Conservation (phyloP, 441 rosid genomes). For the Rhodomyrtus psidioides region DNA sequence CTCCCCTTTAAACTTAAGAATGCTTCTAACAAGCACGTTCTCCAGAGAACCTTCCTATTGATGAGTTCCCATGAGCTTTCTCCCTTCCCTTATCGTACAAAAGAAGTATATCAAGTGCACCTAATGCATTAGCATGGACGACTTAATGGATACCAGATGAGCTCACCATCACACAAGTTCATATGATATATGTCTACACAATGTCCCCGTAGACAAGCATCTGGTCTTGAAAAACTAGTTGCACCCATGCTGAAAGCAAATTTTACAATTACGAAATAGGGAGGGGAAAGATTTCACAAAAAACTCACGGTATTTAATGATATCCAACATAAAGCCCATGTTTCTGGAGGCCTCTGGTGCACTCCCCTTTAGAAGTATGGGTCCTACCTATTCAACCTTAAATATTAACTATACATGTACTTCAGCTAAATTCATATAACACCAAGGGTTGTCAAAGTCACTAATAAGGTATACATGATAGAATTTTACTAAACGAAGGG, state of each 20-base stretch:
- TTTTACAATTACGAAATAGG: background rate
- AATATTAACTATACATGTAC: background rate
- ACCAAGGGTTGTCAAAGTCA: background rate
- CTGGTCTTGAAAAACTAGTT: background rate
- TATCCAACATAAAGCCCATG: background rate
- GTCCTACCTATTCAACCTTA: background rate
- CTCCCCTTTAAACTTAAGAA: background rate
- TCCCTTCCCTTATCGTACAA: background rate
- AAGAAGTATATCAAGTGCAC: background rate
- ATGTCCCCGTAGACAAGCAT: background rate
- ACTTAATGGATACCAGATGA: background rate
- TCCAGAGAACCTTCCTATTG: background rate
- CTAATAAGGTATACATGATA: background rate
- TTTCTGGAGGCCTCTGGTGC: background rate
- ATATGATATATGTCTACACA: background rate
- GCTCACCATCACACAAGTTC: background rate
- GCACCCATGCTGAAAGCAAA: background rate
- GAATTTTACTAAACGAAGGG: background rate
- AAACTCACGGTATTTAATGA: background rate
- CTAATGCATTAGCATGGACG: background rate
- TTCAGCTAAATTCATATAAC: background rate
- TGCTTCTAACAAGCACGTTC: background rate
- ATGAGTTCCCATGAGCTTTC: background rate
- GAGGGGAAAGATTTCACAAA: background rate
- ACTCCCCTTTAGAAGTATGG: background rate